Evolutionary conservation across 495 filamentous ascomycete species (phyloP), one percentile per base, ranked within the genome.

Genomic region (Penicillium lagena): DNA sequence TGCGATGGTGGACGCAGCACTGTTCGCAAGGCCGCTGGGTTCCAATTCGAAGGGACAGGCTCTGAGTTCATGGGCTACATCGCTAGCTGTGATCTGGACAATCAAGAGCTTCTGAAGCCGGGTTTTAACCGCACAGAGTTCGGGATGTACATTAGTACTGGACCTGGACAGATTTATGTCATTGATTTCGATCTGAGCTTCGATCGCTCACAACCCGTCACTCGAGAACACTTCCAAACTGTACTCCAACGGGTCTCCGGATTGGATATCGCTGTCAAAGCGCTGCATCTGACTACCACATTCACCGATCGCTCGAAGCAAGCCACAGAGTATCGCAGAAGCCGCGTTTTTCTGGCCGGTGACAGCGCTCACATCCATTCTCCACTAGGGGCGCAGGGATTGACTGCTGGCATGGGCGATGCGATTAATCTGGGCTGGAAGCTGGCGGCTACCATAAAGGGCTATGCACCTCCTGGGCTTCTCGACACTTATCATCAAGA

Each of bases 351-450:
- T 35, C 47, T 77, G 7, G 71, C 69, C 13, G 73, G 73, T 7
- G 72, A 77, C 54, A 68, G 72, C 4, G 66, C 64, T 22, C 72
- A 77, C 43, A 75, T 71, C 4, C 71, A 74, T 45, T 60, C 58
- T 14, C 68, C 67, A 1, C 64, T 67, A 4, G 70, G 67, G 7
- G 73, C 66, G 11, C 72, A 77, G 41, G 73, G 73, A 7, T 58
- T 74, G 64, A 77, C 75, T 47, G 62, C 67, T 1, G 73, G 73
- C 6, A 42, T 77, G 12, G 67, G 72, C 27, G 73, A 77, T 51
- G 67, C 71, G 4, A 64, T 69, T 4, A 75, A 75, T 45, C 49
- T 77, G 9, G 60, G 56, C 2, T 77, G 72, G 72, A 76, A 77
- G 51, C 55, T 77, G 9, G 62, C 64, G 12, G 56, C 68, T 12